Conservation (phyloP, 805 yeast species). For the Teunomyces panamensis region DNA sequence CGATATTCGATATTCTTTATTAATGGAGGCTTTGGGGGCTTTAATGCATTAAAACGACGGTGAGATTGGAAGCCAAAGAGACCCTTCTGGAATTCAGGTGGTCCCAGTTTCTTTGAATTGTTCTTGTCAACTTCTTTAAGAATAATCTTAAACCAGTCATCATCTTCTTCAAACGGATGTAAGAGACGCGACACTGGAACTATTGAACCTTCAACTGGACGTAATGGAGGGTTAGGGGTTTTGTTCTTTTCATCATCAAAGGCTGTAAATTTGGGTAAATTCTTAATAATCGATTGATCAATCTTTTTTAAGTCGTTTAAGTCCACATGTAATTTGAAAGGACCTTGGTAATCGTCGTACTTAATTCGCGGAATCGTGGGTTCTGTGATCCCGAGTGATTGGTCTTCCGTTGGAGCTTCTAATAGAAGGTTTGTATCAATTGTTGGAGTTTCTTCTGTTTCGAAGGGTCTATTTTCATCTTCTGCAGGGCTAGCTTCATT, state of each 20-base stretch:
- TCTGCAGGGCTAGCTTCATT: slow-evolving; percentile 3
- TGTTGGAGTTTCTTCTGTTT: slow-evolving; percentile 7
- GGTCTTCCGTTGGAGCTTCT: slow-evolving; percentile 8
- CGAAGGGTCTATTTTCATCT: slow-evolving; percentile 4
- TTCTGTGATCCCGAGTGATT: not conserved
- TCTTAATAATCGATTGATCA: slow-evolving; percentile 47
- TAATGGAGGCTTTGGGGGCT: slow-evolving; percentile 92
- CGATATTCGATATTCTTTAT: slow-evolving; percentile 75
- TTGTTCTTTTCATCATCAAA: slow-evolving; percentile 34
- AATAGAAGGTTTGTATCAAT: slow-evolving; percentile 39
- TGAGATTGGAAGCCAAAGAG: slow-evolving; percentile 50
- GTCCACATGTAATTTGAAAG: slow-evolving; percentile 47
- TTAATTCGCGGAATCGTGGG: slow-evolving; percentile 1
- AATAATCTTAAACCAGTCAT: slow-evolving; percentile 57
- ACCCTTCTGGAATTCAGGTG: slow-evolving; percentile 53
- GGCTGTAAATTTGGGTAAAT: slow-evolving; percentile 47
- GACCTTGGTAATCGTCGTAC: slow-evolving; percentile 15
- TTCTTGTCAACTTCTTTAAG: slow-evolving; percentile 35
- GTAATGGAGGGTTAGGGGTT: slow-evolving; percentile 18
- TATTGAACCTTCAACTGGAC: slow-evolving; percentile 29
- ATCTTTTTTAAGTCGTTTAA: slow-evolving; percentile 41
- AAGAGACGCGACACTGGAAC: slow-evolving; percentile 66
- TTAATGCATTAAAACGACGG: slow-evolving; percentile 59
- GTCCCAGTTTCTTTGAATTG: slow-evolving; percentile 14
- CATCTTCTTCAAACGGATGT: slow-evolving; percentile 62